A percentile compares a stretch with the other conserved stretches of the same genome.
Evolutionary conservation across 1,139 yeast genomes (phyloP).

Genomic region (Wickerhamomyces sp.): DNA sequence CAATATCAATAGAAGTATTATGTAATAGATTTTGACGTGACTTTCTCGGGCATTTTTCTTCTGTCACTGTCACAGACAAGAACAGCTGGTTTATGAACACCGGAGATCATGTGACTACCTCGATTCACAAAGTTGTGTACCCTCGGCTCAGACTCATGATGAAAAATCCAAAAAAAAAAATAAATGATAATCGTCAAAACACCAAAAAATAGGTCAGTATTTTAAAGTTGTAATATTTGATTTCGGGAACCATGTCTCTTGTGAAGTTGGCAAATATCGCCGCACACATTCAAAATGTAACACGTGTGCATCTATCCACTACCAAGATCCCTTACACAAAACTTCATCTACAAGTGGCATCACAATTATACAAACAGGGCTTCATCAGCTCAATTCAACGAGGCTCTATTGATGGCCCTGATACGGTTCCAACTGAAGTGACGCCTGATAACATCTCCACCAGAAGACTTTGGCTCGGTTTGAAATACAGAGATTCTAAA

Average conservation of each 20-base stretch:
- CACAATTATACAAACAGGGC: constrained; percentile 87
- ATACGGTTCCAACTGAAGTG: constrained; percentile 63
- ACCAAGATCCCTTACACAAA: constrained; percentile 85
- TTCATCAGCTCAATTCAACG: constrained; percentile 78
- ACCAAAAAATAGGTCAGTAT: too few relatives aligned
- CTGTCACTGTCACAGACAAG: too few relatives aligned
- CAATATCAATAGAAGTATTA: too few relatives aligned
- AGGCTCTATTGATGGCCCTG: constrained; percentile 92
- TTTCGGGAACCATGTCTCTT: constrained; percentile 71
- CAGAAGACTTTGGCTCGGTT: constrained; percentile 85
- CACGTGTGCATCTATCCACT: constrained; percentile 65
- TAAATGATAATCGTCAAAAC: too few relatives aligned
- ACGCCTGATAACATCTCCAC: constrained; percentile 85
- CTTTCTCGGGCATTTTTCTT: too few relatives aligned
- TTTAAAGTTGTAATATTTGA: too few relatives aligned
- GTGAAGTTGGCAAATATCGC: constrained; percentile 81
- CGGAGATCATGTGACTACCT: too few relatives aligned
- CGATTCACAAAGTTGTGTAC: too few relatives aligned
- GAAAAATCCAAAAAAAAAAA: too few relatives aligned
- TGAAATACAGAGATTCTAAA: constrained; percentile 77
- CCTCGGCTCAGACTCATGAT: too few relatives aligned
- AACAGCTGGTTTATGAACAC: too few relatives aligned
- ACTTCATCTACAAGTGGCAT: constrained; percentile 75
- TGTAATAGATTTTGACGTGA: too few relatives aligned
- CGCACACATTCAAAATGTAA: constrained; percentile 85